A percentile compares a stretch with the other conserved stretches of the same genome.
Evolutionary conservation across 1,284 basidiomycete species (phyloP).

Genomic region (Pascua guehoae): DNA sequence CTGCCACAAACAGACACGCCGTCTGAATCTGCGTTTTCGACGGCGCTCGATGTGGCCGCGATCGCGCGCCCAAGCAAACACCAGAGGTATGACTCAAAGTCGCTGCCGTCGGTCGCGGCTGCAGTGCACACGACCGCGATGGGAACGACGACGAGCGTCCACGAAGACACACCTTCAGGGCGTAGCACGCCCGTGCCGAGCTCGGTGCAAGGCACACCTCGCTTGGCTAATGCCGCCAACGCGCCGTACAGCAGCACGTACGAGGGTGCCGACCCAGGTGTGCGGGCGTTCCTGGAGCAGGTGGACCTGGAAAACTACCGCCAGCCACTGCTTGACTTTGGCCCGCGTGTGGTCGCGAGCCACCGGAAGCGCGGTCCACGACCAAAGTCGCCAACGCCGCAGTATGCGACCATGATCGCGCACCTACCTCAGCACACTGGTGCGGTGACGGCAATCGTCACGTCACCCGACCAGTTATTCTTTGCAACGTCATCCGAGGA

Average conservation of each 20-base stretch:
- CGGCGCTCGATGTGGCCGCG: constrained; percentile 29
- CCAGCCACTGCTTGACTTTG: constrained; percentile 82
- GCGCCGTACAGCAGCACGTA: constrained; percentile 46
- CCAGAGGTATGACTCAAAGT: constrained; percentile 61
- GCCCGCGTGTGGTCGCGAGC: constrained; percentile 72
- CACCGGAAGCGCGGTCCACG: constrained; percentile 67
- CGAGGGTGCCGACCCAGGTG: constrained; percentile 80
- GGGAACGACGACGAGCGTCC: constrained; percentile 51
- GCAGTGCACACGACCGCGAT: constrained; percentile 69
- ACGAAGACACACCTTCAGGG: constrained; percentile 44
- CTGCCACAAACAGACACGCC: constrained; percentile 14
- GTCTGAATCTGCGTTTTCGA: constrained; percentile 38
- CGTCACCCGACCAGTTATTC: constrained; percentile 90
- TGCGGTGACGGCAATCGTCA: constrained; percentile 72
- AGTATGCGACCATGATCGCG: constrained; percentile 72
- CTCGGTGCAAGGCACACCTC: constrained; percentile 5
- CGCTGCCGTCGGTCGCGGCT: constrained; percentile 72
- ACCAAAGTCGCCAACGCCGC: constrained; percentile 53
- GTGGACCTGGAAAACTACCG: constrained; percentile 79
- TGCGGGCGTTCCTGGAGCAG: constrained; percentile 78
- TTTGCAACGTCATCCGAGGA: constrained; percentile 87
- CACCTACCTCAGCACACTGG: constrained; percentile 82
- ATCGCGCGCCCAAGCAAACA: constrained; percentile 16
- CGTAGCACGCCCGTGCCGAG: constrained; percentile 28
- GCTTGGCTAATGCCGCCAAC: not conserved